Conservation (phyloP, 1,139 yeast species). For the Taphrina communis region DNA sequence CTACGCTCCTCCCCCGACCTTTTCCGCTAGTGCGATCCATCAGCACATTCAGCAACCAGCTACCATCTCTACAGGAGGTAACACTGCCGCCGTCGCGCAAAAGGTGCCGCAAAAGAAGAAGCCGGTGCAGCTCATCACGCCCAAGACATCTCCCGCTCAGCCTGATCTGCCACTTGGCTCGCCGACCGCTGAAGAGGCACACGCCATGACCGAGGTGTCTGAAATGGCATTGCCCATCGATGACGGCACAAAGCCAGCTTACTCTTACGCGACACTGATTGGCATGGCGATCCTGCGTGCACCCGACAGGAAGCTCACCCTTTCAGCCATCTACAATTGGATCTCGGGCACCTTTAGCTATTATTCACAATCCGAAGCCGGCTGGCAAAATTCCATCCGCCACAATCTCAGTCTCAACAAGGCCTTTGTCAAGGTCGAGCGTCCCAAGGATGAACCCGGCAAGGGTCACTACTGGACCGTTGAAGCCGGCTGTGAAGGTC, state of each 20-base stretch:
- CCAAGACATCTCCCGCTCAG: conserved; percentile 27
- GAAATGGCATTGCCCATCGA: conserved; percentile 48
- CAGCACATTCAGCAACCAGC: conserved; percentile 10
- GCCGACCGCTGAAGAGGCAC: conserved; percentile 12
- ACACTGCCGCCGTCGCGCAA: not conserved
- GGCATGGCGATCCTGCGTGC: conserved; percentile 92
- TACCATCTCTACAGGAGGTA: no score
- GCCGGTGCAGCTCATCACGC: conserved; percentile 18
- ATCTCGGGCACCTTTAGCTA: conserved; percentile 84
- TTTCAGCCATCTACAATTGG: conserved; percentile 93
- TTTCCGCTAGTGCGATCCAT: conserved; percentile 25
- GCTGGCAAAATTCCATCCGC: conserved; percentile 92
- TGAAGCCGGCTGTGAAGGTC: conserved; percentile 78
- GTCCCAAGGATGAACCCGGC: conserved; percentile 82
- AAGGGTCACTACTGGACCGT: conserved; percentile 98
- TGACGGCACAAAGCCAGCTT: conserved; percentile 78
- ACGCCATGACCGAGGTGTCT: conserved; percentile 23
- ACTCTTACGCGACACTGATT: conserved; percentile 88
- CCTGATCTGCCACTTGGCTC: conserved; percentile 24
- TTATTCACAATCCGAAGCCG: conserved; percentile 84
- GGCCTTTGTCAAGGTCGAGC: conserved; percentile 87
- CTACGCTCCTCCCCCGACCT: conserved; percentile 26
- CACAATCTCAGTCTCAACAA: conserved; percentile 84
- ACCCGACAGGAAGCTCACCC: conserved; percentile 76
- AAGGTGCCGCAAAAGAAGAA: conserved; percentile 15